Conservation (phyloP, 2,329 filamentous ascomycete genomes). For the Aspergillus unguis region DNA sequence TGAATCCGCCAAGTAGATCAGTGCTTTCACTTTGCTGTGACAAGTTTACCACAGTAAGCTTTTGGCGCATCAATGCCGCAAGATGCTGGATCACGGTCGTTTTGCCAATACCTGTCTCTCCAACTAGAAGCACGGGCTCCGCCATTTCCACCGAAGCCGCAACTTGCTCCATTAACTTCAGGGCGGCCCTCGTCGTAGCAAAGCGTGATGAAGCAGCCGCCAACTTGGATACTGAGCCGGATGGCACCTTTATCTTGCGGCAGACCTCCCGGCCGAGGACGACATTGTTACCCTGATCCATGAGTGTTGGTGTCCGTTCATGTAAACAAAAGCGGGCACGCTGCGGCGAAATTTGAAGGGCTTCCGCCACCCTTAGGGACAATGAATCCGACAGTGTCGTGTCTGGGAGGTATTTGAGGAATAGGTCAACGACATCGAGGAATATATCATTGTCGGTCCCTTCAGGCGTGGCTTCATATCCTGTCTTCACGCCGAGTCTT, state of each 20-base stretch:
- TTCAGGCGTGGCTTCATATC: conserved; percentile 69
- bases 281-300: conserved; percentile 58
- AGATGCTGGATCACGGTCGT: conserved; percentile 94
- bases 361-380: conserved; percentile 71
- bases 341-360: conserved; percentile 81
- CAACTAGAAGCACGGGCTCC: conserved; percentile 93
- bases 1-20: conserved; percentile 94
- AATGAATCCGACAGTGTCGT: conserved; percentile 51
- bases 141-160: conserved; percentile 74
- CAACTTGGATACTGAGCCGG: conserved; percentile 44
- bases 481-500: conserved; percentile 57
- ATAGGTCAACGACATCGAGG: conserved; percentile 89
- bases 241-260: conserved; percentile 52
- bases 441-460: conserved; percentile 78
- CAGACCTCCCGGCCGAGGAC: conserved; percentile 65
- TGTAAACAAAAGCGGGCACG: conserved; percentile 73
- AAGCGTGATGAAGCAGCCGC: conserved; percentile 54
- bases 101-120: conserved; percentile 97
- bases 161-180: conserved; percentile 82
- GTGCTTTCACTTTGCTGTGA: conserved; percentile 97
- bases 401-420: conserved; percentile 75
- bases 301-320: conserved; percentile 67
- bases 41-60: conserved; percentile 87
- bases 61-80: conserved; percentile 77
- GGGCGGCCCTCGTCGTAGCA: conserved; percentile 81